Percentiles rank a stretch among this genome's conserved stretches.
Conservation (phyloP, 140 eudicot species). For the Stevia rebaudiana region DNA sequence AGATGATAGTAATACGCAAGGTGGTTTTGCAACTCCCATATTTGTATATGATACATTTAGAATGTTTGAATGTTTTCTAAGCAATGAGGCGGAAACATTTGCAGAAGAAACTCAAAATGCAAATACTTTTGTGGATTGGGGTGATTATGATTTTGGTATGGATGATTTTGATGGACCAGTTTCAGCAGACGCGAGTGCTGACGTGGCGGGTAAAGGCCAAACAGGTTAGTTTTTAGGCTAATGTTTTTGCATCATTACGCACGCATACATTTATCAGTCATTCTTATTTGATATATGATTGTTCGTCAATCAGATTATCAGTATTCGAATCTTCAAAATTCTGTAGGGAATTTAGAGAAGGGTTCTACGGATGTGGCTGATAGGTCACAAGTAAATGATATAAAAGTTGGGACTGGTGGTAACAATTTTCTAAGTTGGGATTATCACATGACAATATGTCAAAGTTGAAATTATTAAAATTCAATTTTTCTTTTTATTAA, state of each 20-base stretch:
- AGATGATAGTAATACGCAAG: conserved; percentile 13
- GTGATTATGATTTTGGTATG: conserved; percentile 4
- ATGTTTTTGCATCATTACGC: background rate
- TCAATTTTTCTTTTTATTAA: no score
- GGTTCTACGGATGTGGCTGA: conserved; percentile 3
- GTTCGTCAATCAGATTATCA: conserved; percentile 9
- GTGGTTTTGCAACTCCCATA: conserved; percentile 8
- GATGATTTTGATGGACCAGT: conserved; percentile 14
- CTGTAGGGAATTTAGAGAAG: conserved; percentile 6
- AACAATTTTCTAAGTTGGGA: no score
- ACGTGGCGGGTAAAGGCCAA: conserved; percentile 1
- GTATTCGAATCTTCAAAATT: background rate
- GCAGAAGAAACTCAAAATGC: conserved; percentile 7
- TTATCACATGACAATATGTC: no score
- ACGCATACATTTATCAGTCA: background rate
- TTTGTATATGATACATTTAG: conserved; percentile 2
- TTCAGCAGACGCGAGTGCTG: background rate
- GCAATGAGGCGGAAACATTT: background rate
- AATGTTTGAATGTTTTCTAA: background rate
- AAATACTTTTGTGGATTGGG: conserved; percentile 15
- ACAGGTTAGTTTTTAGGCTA: conserved; percentile 8
- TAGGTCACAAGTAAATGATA: no score
- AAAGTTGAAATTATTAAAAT: no score
- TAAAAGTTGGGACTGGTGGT: no score
- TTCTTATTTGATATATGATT: background rate